Conservation (phyloP, 2,329 filamentous ascomycete species). For the Ophiocordyceps camponoti-rufipedis region DNA sequence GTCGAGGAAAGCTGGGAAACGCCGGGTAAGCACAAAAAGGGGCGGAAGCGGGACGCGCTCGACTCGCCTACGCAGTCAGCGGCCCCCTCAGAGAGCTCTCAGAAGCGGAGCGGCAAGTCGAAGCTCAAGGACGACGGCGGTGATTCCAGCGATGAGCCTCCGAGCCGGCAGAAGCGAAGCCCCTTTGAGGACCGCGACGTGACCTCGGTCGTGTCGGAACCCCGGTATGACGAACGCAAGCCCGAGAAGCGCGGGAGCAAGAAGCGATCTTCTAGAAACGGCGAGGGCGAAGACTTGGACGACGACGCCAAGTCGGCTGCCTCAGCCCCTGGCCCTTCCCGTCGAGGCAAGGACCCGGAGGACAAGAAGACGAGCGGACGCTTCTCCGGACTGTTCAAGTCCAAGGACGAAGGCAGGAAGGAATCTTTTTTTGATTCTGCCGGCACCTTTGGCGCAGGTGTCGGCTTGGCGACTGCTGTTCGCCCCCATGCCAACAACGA, state of each 20-base stretch:
- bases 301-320: slow-evolving; percentile 21
- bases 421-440: slow-evolving; percentile 57
- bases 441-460: slow-evolving; percentile 53
- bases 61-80: slow-evolving; percentile 15
- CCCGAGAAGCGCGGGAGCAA: slow-evolving; percentile 14
- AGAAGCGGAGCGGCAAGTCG: slow-evolving; percentile 21
- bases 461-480: slow-evolving; percentile 35
- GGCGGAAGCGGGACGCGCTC: slow-evolving; percentile 15
- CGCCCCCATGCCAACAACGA: slow-evolving; percentile 23
- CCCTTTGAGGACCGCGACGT: slow-evolving; percentile 26
- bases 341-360: slow-evolving; percentile 16
- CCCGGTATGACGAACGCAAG: slow-evolving; percentile 13
- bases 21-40: slow-evolving; percentile 13
- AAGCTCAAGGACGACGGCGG: slow-evolving; percentile 17
- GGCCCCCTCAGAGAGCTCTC: slow-evolving; percentile 18
- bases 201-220: slow-evolving; percentile 30
- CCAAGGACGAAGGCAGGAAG: slow-evolving; percentile 18
- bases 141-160: slow-evolving; percentile 18
- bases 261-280: slow-evolving; percentile 13
- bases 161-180: slow-evolving; percentile 18
- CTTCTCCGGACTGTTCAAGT: slow-evolving; percentile 31
- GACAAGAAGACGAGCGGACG: slow-evolving; percentile 23
- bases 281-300: slow-evolving; percentile 20
- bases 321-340: slow-evolving; percentile 12
- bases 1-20: slow-evolving; percentile 15